phyloP scores from a whole-genome alignment of 352 stramenopile genomes.

The Phytophthora pseudosyringae region DNA sequence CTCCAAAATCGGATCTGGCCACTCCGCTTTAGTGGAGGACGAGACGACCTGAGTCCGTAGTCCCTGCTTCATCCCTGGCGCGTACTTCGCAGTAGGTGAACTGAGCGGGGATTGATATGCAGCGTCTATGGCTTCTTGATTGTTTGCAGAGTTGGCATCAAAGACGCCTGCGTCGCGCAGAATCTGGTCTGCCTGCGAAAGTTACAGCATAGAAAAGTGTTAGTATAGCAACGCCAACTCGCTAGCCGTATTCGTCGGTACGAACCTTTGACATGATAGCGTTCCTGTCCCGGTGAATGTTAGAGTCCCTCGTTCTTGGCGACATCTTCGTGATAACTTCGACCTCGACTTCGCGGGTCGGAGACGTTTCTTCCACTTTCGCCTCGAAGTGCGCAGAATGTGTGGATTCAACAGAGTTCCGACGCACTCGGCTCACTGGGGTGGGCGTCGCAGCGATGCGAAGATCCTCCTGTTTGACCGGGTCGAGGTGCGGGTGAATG shows the following conservation, averaged over 20 bases:
- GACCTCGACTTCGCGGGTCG: conserved; percentile 7
- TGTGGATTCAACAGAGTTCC: conserved; percentile 18
- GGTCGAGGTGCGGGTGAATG: conserved; percentile 8
- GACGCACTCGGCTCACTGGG: neutral
- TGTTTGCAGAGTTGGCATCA: conserved; percentile 12
- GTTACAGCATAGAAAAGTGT: neutral
- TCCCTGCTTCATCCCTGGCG: conserved; percentile 17
- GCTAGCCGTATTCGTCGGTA: neutral
- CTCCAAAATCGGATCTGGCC: conserved; percentile 70
- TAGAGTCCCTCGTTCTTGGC: conserved; percentile 34
- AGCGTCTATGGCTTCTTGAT: conserved; percentile 9
- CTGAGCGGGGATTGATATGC: conserved; percentile 17
- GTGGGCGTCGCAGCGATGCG: conserved; percentile 27
- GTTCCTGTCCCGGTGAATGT: conserved; percentile 44
- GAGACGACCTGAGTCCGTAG: conserved; percentile 23
- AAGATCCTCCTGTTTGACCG: conserved; percentile 32
- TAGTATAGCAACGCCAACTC: neutral
- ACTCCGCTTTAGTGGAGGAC: conserved; percentile 50
- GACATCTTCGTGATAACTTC: conserved; percentile 16
- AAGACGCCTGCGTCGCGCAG: conserved; percentile 50
- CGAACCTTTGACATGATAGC: conserved; percentile 44
- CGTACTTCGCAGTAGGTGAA: conserved; percentile 13
- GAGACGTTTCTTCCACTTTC: neutral
- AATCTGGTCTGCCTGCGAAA: conserved; percentile 51
- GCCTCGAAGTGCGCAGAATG: conserved; percentile 1